Percentiles rank a stretch among this genome's conserved stretches.
These are phyloP conservation scores for Globisporangium spinosum DNA, from an alignment of 352 stramenopile species.

Conservation along the genomic window DNA sequence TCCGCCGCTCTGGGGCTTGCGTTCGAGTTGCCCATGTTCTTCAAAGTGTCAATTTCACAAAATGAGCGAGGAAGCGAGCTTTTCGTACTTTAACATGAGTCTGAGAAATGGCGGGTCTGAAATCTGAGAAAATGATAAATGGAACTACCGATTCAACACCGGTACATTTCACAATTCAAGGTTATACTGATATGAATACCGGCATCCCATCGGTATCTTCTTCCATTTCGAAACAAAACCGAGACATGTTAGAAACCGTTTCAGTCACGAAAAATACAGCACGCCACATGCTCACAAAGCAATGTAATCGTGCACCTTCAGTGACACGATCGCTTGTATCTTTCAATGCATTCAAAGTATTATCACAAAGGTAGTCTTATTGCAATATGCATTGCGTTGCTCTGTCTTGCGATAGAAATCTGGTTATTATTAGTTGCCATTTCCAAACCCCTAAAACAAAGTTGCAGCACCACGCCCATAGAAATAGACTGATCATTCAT, in stretches of 20 bases:
- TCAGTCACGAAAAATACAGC: not conserved
- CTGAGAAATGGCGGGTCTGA: not conserved
- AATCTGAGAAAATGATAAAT: not conserved
- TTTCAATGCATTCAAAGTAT: too few species aligned
- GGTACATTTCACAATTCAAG: too few species aligned
- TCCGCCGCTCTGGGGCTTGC: conserved; percentile 20
- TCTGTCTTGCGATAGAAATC: not conserved
- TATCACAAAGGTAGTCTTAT: too few species aligned
- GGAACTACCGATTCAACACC: too few species aligned
- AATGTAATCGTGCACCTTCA: not conserved
- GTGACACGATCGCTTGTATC: not conserved
- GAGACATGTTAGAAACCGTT: not conserved
- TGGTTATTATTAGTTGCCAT: not conserved
- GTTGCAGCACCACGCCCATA: not conserved
- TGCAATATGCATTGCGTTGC: too few species aligned
- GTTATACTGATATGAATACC: not conserved
- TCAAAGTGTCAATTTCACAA: conserved; percentile 2
- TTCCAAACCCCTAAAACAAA: not conserved
- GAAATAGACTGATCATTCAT: conserved; percentile 1
- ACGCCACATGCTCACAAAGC: not conserved
- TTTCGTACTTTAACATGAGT: not conserved
- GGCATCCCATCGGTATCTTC: not conserved
- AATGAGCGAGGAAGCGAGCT: not conserved
- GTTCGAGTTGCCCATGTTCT: conserved; percentile 39
- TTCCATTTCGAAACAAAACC: not conserved